Conservation (phyloP, 768 basidiomycete genomes). For the Agaricus subrufescens region DNA sequence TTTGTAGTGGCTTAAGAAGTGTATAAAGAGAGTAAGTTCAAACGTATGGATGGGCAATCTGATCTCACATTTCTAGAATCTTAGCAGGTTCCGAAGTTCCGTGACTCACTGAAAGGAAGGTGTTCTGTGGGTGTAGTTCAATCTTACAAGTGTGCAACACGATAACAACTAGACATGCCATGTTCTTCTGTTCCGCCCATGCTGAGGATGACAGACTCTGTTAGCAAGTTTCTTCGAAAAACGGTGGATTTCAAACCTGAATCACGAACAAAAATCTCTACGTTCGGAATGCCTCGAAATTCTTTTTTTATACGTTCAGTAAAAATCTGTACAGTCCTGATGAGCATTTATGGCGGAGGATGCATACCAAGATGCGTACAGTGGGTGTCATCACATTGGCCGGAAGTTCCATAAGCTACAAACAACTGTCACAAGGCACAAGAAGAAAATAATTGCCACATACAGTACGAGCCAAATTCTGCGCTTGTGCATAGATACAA, state of each 20-base stretch:
- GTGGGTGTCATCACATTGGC: conserved; percentile 86
- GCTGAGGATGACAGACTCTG: conserved; percentile 28
- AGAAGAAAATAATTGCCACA: conserved; percentile 13
- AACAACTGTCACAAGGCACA: neutral
- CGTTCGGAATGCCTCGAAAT: conserved; percentile 61
- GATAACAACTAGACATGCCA: conserved; percentile 41
- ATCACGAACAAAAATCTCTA: conserved; percentile 67
- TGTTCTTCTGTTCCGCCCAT: conserved; percentile 82
- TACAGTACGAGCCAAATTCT: conserved; percentile 79
- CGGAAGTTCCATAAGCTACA: conserved; percentile 77
- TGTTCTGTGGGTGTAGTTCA: conserved; percentile 39
- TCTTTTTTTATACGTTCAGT: conserved; percentile 64
- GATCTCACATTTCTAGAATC: conserved; percentile 73
- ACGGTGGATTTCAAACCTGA: conserved; percentile 44
- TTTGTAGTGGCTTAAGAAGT: conserved; percentile 62
- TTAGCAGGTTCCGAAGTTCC: conserved; percentile 83
- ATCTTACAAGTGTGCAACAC: neutral
- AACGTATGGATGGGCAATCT: neutral
- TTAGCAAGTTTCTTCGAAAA: neutral
- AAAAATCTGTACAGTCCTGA: conserved; percentile 43
- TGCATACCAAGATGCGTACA: conserved; percentile 27
- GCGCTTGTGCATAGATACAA: conserved; percentile 66
- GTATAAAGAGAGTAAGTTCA: too few relatives aligned
- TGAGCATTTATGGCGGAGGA: neutral
- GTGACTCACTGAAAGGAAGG: conserved; percentile 83